Evolutionary conservation across 1,284 basidiomycete genomes (phyloP), one percentile per base, ranked within the genome.

Genomic region (Jaminaea rosea): DNA sequence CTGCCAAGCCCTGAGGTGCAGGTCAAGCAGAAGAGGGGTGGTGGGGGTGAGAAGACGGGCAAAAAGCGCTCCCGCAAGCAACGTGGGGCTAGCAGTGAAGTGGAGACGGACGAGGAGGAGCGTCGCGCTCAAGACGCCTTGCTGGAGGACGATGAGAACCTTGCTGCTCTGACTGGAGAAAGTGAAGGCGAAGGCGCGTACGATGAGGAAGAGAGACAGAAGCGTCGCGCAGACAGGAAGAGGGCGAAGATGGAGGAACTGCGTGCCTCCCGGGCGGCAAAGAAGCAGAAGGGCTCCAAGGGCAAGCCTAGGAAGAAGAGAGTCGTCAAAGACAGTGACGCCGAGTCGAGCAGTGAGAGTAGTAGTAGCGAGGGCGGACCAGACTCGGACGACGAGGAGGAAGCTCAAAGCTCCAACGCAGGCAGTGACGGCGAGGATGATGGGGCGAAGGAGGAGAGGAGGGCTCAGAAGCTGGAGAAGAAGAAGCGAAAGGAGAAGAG

Each of bases 1-100:
- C 63, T 57, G 29, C 65, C 67, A 44, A 44, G 58, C 2, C 56
- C 59, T 17, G 63, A 60, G 0, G n/a, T n/a, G n/a, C 60, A 60
- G 23, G 52, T 56, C 36, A 63, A 67, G 53, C 32, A 62, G 17
- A 47, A 56, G 4, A 52, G 49, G n/a, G 56, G 60, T 24, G 48
- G 58, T 36, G 26, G 34, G 17, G 39, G 54, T 44, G 45, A 55
- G 51, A 21, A 56, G 52, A 47, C 47, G 50, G 48, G 61, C 57
- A 55, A 3, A 27, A 41, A 21, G 48, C 58, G 32, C 42, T 48
- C 32, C 53, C 52, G 46, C 55, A 58, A 23, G 15, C 19, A 42
- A 23, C 17, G 39, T 11, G 39, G 19, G 7, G 39, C 17, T 6
- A 21, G 19, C 2, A 11, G 15, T 4, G 39, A 42, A 23, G 23